Conservation (phyloP, 192 early-diverging fungal genomes). For the Rhizophagus clarus region DNA sequence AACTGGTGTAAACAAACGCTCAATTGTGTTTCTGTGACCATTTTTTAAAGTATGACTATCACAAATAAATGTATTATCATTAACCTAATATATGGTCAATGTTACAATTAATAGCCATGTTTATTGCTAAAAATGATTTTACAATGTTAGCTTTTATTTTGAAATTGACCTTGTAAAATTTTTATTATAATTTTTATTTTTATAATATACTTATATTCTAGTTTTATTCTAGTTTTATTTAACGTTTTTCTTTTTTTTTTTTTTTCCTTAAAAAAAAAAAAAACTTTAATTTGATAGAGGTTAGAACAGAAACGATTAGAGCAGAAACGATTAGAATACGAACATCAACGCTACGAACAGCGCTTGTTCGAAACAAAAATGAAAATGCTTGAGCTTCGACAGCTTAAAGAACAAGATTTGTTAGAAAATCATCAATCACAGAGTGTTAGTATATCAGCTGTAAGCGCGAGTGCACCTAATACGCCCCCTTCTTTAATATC, state of each 20-base stretch:
- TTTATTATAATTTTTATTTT: neutral
- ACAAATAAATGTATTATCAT: no score
- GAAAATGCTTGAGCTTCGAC: constrained; percentile 51
- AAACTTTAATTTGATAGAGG: constrained; percentile 5
- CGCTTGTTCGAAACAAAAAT: constrained; percentile 51
- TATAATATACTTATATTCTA: neutral
- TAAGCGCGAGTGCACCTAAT: constrained; percentile 16
- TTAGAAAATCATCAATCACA: constrained; percentile 35
- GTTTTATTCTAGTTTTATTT: neutral
- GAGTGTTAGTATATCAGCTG: neutral
- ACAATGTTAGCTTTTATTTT: no score
- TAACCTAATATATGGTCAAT: no score
- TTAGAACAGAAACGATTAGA: constrained; percentile 39
- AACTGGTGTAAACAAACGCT: neutral
- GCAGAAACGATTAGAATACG: constrained; percentile 49
- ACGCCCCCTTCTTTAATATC: constrained; percentile 10
- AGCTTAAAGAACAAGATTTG: constrained; percentile 47
- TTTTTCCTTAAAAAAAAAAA: constrained; percentile 5
- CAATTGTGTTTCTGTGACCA: neutral
- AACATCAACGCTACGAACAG: constrained; percentile 45
- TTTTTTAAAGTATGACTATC: neutral
- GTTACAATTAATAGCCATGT: no score
- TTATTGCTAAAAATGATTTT: no score
- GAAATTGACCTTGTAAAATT: constrained; percentile 2
- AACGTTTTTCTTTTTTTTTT: neutral